Evolutionary conservation across 2,329 filamentous ascomycete species (phyloP).

Genomic region (Trichophyton benhamiae): DNA sequence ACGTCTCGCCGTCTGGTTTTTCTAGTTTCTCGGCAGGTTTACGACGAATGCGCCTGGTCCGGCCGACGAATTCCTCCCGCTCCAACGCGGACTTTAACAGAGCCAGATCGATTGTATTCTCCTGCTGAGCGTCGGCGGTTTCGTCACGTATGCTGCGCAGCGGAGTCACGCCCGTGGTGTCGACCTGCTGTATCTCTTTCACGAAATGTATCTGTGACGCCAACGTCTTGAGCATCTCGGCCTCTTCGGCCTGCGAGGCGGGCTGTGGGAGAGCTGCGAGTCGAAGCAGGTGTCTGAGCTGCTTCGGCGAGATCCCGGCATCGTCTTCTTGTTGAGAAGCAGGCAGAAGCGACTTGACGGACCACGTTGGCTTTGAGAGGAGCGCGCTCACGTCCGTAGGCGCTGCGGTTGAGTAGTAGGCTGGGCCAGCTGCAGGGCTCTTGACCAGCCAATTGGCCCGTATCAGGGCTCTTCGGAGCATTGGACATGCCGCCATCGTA

Average conservation of each 20-base stretch:
- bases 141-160: slow-evolving; percentile 69
- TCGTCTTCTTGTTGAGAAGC: slow-evolving; percentile 19
- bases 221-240: slow-evolving; percentile 59
- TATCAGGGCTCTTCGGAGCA: not conserved
- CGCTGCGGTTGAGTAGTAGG: not conserved
- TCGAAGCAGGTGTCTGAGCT: slow-evolving; percentile 73
- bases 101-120: slow-evolving; percentile 29
- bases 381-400: slow-evolving; percentile 27
- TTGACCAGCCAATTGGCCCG: not conserved
- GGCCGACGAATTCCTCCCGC: slow-evolving; percentile 31
- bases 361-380: slow-evolving; percentile 68
- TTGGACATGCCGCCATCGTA: not conserved
- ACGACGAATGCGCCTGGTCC: slow-evolving; percentile 38
- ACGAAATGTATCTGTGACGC: slow-evolving; percentile 82
- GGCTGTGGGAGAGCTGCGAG: slow-evolving; percentile 78
- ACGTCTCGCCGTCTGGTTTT: slow-evolving; percentile 36
- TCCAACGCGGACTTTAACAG: slow-evolving; percentile 27
- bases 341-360: slow-evolving; percentile 57
- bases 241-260: slow-evolving; percentile 48
- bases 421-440: not conserved
- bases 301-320: slow-evolving; percentile 46
- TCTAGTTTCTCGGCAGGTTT: slow-evolving; percentile 20
- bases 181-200: slow-evolving; percentile 66
- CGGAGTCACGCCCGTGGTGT: slow-evolving; percentile 61
- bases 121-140: slow-evolving; percentile 27